phyloP scores from a whole-genome alignment of 2,329 filamentous ascomycete species.

The Chaetomiaceae sp. region DNA sequence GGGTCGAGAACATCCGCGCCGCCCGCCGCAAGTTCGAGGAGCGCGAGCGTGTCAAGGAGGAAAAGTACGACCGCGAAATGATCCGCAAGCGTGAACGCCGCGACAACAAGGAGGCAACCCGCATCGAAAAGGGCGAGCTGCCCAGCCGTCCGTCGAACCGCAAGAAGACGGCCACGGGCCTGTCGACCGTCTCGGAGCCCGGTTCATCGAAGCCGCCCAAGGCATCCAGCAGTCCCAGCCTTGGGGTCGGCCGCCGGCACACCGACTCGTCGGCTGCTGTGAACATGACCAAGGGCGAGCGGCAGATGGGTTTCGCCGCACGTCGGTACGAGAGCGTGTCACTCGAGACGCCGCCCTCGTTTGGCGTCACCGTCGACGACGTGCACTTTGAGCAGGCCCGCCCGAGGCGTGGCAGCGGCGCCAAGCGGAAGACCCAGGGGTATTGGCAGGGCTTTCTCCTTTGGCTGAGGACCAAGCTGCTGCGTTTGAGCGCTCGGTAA shows the following conservation, averaged over 20 bases:
- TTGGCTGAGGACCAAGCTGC: conserved; percentile 57
- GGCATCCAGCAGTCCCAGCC: not conserved
- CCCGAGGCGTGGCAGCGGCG: conserved; percentile 40
- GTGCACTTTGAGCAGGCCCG: conserved; percentile 40
- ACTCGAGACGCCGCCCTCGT: conserved; percentile 26
- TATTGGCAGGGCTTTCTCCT: conserved; percentile 61
- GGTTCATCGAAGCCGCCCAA: not conserved
- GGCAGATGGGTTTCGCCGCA: conserved; percentile 40
- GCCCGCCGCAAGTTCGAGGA: conserved; percentile 61
- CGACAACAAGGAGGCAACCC: conserved; percentile 52
- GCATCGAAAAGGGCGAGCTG: conserved; percentile 44
- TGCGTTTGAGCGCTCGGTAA: conserved; percentile 36
- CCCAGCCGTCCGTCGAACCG: conserved; percentile 8
- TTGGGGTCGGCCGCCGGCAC: conserved; percentile 3
- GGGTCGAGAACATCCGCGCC: conserved; percentile 54
- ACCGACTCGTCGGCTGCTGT: conserved; percentile 13
- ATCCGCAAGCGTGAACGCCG: conserved; percentile 54
- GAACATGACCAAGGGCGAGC: conserved; percentile 34
- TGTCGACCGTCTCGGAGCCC: conserved; percentile 16
- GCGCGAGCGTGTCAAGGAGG: conserved; percentile 57
- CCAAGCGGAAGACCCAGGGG: conserved; percentile 57
- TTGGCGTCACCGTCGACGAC: conserved; percentile 37
- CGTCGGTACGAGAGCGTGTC: conserved; percentile 44
- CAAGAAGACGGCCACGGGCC: conserved; percentile 22
- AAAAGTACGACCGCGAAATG: conserved; percentile 58